Evolutionary conservation across 768 basidiomycete species (phyloP).

Genomic region (Kwoniella pini): DNA sequence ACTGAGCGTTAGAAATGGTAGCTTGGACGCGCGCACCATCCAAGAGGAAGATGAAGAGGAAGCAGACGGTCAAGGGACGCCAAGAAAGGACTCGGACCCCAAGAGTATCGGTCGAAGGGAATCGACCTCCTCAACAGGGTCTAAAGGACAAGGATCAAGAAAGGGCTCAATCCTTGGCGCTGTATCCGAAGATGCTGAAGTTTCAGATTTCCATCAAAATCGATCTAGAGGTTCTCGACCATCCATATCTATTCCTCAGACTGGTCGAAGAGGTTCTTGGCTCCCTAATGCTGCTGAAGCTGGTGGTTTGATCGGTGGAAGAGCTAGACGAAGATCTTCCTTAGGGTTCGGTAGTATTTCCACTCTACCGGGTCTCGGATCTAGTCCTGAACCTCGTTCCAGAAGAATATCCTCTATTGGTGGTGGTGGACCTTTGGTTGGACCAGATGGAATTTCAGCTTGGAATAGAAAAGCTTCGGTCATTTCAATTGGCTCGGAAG

Average conservation of each 20-base stretch:
- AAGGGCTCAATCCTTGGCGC: conserved; percentile 28
- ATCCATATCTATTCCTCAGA: conserved; percentile 17
- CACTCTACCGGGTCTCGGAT: neutral
- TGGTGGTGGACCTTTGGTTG: conserved; percentile 29
- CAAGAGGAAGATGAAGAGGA: conserved; percentile 43
- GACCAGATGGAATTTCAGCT: conserved; percentile 46
- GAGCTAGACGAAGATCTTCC: conserved; percentile 15
- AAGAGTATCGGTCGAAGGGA: conserved; percentile 6
- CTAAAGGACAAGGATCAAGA: conserved; percentile 13
- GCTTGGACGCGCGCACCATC: conserved; percentile 28
- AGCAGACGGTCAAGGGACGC: neutral
- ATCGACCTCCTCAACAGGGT: conserved; percentile 17
- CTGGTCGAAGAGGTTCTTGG: conserved; percentile 42
- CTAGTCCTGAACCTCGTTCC: conserved; percentile 8
- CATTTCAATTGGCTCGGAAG: conserved; percentile 39
- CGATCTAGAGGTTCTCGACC: conserved; percentile 13
- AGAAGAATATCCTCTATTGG: conserved; percentile 41
- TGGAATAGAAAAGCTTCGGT: conserved; percentile 52
- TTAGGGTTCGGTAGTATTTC: conserved; percentile 3
- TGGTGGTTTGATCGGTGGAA: neutral
- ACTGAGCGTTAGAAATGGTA: conserved; percentile 7
- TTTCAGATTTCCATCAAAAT: conserved; percentile 23
- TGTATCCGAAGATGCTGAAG: conserved; percentile 23
- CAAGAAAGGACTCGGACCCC: neutral
- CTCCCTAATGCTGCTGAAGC: conserved; percentile 21